Evolutionary conservation across 2,329 filamentous ascomycete species (phyloP), one percentile per base, ranked within the genome.

Genomic region (Seiridium unicorne): DNA sequence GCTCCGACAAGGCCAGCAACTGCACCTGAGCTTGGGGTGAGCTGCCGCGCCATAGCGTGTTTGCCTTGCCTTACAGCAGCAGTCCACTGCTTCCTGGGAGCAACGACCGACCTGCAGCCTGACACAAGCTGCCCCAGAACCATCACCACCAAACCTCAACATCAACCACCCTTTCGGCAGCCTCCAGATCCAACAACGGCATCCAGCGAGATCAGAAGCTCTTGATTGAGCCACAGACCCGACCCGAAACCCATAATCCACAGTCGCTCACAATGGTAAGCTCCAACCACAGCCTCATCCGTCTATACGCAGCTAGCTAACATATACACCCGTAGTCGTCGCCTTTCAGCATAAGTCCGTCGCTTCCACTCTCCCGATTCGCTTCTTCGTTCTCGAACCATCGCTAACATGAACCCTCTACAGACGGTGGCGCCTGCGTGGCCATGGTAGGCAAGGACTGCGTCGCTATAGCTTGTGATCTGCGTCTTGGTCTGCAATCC

Each of bases 391-490:
- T 26, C 18, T 26, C 18, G 18, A 26, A 26, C 18, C n/a, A 32
- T 46, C 31, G 42, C 59, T 56, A 35, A 57, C 49, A 36, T 3
- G 2, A 40, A 5, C 32, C 44, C 44, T 51, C 56, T 3, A 65
- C 65, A 89, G 86, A 89, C 77, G 94, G 94, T 81, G 94, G 94
- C 77, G 94, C 94, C 81, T 94, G 90, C 80, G 93, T 98, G 68
- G 94, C 94, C 79, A 98, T 98, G 95, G 93, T 97, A 66, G 95
- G 95, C 83, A 98, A 99, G 81, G 93, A 98, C 88, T 99, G 95
- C 79, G 95, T 99, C 63, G 95, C 95, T 79, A 98, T 99, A 75
- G 95, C 95, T 76, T 99, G 95, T 84, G 95, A 99, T 80, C 92
- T 99, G 67, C 94, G 95, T 65, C 92, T 99, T 68, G 95, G 95